A percentile compares a stretch with the other conserved stretches of the same genome.
phyloP scores from a whole-genome alignment of 495 filamentous ascomycete species.

The Rhizodiscina lignyota region DNA sequence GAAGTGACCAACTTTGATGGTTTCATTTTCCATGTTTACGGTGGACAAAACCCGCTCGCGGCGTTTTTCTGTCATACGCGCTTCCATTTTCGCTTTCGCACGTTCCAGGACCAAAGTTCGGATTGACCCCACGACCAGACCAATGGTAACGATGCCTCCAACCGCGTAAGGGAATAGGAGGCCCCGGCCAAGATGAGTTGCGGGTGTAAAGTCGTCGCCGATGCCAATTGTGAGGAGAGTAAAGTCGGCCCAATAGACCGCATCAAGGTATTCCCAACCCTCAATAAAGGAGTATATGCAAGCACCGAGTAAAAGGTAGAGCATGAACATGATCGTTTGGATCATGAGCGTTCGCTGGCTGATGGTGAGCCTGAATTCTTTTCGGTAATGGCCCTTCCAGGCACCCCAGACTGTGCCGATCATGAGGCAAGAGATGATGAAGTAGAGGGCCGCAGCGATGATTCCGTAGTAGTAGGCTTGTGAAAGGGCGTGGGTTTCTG shows the following conservation, averaged over 20 bases:
- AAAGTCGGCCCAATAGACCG: conserved; percentile 69
- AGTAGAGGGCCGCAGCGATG: conserved; percentile 61
- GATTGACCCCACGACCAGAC: conserved; percentile 68
- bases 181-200: conserved; percentile 42
- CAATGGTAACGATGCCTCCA: conserved; percentile 64
- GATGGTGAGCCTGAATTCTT: conserved; percentile 53
- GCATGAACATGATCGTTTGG: conserved; percentile 63
- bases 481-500: conserved; percentile 35
- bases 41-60: conserved; percentile 35
- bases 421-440: conserved; percentile 55
- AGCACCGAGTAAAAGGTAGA: conserved; percentile 61
- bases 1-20: conserved; percentile 33
- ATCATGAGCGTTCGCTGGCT: conserved; percentile 75
- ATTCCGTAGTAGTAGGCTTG: conserved; percentile 74
- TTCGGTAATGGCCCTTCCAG: conserved; percentile 41
- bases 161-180: conserved; percentile 69
- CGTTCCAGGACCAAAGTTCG: conserved; percentile 64
- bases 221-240: conserved; percentile 77
- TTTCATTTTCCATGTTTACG: conserved; percentile 30
- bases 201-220: conserved; percentile 45
- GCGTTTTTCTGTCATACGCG: conserved; percentile 54
- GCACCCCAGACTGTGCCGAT: conserved; percentile 52
- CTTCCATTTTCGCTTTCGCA: conserved; percentile 50
- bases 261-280: conserved; percentile 61
- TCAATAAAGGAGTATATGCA: conserved; percentile 57